phyloP scores from a whole-genome alignment of 805 yeast genomes.

The Dipodascopsis uninucleata region DNA sequence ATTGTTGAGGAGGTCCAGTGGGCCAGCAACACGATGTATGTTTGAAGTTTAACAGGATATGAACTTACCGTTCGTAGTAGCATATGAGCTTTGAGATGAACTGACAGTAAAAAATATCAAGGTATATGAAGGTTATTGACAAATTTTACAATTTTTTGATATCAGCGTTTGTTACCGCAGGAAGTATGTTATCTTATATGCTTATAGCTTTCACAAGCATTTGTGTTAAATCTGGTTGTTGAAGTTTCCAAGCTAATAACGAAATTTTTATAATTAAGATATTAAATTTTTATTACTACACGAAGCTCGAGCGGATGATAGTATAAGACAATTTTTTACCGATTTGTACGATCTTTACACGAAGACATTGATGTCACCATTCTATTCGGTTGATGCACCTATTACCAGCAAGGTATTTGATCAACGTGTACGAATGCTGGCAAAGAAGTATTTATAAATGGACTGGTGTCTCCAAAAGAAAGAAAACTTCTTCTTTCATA shows the following conservation, averaged over 20 bases:
- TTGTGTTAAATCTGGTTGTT: background rate
- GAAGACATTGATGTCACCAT: constrained; percentile 80
- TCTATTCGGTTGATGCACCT: constrained; percentile 71
- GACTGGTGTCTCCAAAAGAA: no score
- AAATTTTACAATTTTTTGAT: constrained; percentile 76
- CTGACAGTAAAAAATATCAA: no score
- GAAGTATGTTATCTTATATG: constrained; percentile 42
- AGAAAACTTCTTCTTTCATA: no score
- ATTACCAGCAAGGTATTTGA: constrained; percentile 75
- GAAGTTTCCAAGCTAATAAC: no score
- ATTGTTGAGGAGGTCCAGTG: constrained; percentile 89
- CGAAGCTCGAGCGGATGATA: constrained; percentile 61
- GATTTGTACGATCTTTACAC: constrained; percentile 87
- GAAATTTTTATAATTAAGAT: constrained; percentile 39
- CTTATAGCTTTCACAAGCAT: background rate
- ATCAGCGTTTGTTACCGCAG: constrained; percentile 84
- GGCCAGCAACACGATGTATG: constrained; percentile 52
- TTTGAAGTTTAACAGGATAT: background rate
- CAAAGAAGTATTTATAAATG: constrained; percentile 66
- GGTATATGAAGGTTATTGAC: constrained; percentile 73
- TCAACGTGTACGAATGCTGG: constrained; percentile 61
- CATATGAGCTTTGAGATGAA: no score
- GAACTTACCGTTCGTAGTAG: no score
- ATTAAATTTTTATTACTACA: constrained; percentile 73
- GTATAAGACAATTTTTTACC: constrained; percentile 74